A percentile compares a stretch with the other conserved stretches of the same genome.
Conservation (phyloP, 176 grass and related monocot species). For the Oryza glaberrima region DNA sequence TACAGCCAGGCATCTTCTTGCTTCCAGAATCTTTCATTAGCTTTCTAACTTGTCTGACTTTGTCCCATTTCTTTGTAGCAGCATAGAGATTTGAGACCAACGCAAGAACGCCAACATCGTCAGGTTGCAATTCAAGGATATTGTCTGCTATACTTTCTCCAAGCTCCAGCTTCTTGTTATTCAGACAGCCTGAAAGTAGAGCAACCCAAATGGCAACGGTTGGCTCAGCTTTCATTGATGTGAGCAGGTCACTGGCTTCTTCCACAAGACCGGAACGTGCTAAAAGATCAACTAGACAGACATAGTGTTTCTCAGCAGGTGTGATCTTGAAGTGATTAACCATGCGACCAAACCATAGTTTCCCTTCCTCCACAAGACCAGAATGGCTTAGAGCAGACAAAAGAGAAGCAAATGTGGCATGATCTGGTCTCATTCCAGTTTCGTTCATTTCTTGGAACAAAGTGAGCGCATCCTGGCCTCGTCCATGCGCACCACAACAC, state of each 20-base stretch:
- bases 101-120: slow-evolving; percentile 52
- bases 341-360: slow-evolving; percentile 57
- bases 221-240: slow-evolving; percentile 45
- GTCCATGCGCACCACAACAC: slow-evolving; percentile 57
- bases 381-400: slow-evolving; percentile 70
- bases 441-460: slow-evolving; percentile 52
- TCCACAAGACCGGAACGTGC: slow-evolving; percentile 65
- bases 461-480: slow-evolving; percentile 48
- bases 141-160: slow-evolving; percentile 50
- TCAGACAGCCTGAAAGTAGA: slow-evolving; percentile 67
- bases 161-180: slow-evolving; percentile 67
- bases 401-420: slow-evolving; percentile 70
- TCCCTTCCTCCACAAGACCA: slow-evolving; percentile 66
- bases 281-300: slow-evolving; percentile 67
- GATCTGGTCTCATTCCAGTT: slow-evolving; percentile 48
- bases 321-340: slow-evolving; percentile 40
- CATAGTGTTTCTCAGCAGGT: slow-evolving; percentile 61
- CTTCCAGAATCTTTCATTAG: slow-evolving; percentile 51
- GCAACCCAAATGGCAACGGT: slow-evolving; percentile 56
- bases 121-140: slow-evolving; percentile 55
- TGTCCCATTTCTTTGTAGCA: slow-evolving; percentile 62
- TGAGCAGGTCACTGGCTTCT: slow-evolving; percentile 58
- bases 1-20: slow-evolving; percentile 66
- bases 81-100: slow-evolving; percentile 63
- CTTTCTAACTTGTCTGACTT: slow-evolving; percentile 56